Percentiles rank a stretch among this genome's conserved stretches.
Conservation (phyloP, 352 stramenopile species). For the Poterioochromonas sp. region DNA sequence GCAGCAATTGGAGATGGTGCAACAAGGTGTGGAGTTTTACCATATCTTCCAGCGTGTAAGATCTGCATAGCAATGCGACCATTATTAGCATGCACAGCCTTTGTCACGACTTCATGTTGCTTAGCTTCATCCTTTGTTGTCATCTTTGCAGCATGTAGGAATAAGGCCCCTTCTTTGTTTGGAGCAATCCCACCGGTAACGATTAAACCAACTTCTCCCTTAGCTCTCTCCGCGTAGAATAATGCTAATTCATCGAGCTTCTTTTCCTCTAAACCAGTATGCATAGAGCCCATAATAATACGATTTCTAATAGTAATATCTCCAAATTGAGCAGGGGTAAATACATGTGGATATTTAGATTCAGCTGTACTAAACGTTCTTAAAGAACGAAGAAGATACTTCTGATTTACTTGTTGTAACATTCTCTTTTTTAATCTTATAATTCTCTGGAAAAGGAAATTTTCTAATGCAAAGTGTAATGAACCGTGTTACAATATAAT, state of each 20-base stretch:
- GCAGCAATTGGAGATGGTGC: constrained; percentile 79
- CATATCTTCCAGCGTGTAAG: constrained; percentile 84
- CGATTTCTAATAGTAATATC: neutral
- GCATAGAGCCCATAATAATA: constrained; percentile 77
- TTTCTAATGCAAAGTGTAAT: no score
- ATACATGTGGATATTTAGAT: constrained; percentile 12
- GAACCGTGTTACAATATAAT: no score
- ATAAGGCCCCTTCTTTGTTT: constrained; percentile 81
- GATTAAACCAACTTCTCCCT: constrained; percentile 83
- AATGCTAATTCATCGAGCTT: constrained; percentile 70
- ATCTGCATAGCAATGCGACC: constrained; percentile 75
- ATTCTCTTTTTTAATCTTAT: no score
- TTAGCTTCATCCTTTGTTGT: constrained; percentile 73
- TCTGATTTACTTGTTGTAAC: no score
- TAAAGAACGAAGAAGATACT: no score
- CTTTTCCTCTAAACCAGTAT: constrained; percentile 75
- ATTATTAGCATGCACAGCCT: constrained; percentile 70
- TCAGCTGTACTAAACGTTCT: neutral
- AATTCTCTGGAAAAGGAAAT: no score
- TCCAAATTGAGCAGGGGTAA: neutral
- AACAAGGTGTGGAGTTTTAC: constrained; percentile 87
- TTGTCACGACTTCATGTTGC: constrained; percentile 78
- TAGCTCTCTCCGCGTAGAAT: constrained; percentile 86
- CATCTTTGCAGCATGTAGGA: constrained; percentile 82
- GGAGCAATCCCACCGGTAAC: constrained; percentile 84